These are phyloP conservation scores for Leccinum pellstonianum DNA, from an alignment of 768 basidiomycete genomes.

Conservation along the genomic window DNA sequence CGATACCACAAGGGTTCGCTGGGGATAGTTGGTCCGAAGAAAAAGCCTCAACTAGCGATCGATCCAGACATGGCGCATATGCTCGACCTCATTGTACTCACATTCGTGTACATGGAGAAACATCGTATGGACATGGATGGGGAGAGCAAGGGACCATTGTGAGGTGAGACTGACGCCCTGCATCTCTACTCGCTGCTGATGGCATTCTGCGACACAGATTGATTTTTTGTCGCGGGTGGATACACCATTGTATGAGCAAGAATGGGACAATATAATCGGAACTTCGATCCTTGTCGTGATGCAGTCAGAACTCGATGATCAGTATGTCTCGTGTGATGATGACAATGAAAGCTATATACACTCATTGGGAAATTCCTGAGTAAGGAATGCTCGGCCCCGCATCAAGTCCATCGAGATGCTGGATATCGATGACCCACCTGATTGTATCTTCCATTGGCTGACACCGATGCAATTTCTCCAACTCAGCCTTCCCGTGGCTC, in stretches of 20 bases:
- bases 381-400: not conserved
- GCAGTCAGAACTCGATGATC: not conserved
- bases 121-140: slow-evolving; percentile 27
- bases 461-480: not conserved
- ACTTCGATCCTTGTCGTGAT: not conserved
- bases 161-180: not conserved
- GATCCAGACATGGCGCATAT: slow-evolving; percentile 22
- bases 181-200: slow-evolving; percentile 1
- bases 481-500: not conserved
- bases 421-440: not conserved
- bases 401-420: not conserved
- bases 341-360: not conserved
- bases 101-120: slow-evolving; percentile 35
- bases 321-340: not conserved
- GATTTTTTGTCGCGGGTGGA: slow-evolving; percentile 10
- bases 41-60: slow-evolving; percentile 21
- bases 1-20: slow-evolving; percentile 20
- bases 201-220: not conserved
- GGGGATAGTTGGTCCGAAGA: slow-evolving; percentile 21
- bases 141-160: slow-evolving; percentile 1
- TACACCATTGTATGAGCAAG: not conserved
- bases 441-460: not conserved
- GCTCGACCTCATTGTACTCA: slow-evolving; percentile 29
- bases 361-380: not conserved
- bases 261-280: not conserved